Conservation (phyloP, 371 early-diverging fungal genomes). For the Syncephalastrum monosporum region DNA sequence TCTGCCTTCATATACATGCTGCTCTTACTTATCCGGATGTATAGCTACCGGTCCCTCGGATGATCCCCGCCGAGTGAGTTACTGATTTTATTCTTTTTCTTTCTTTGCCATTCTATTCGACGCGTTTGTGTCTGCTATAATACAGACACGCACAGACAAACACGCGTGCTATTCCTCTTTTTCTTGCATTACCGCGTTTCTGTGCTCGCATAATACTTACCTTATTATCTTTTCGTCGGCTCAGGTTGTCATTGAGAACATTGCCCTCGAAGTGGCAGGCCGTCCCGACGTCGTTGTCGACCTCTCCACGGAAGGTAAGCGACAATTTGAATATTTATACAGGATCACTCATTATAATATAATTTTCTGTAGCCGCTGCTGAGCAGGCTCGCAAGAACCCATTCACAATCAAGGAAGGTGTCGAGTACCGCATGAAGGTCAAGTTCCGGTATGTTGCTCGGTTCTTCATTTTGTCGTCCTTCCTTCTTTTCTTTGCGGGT, state of each 20-base stretch:
- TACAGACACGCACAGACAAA: no score
- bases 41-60: slow-evolving; percentile 48
- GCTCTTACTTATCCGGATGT: background rate
- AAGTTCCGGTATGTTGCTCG: slow-evolving; percentile 67
- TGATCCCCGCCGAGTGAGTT: slow-evolving; percentile 67
- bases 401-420: slow-evolving; percentile 94
- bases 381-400: slow-evolving; percentile 66
- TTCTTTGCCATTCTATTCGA: no score
- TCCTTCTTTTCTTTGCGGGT: slow-evolving; percentile 1
- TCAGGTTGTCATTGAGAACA: slow-evolving; percentile 71
- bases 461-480: slow-evolving; percentile 6
- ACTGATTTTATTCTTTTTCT: no score
- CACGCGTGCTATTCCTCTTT: slow-evolving; percentile 15
- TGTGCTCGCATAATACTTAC: background rate
- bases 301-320: slow-evolving; percentile 70
- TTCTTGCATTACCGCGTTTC: slow-evolving; percentile 9
- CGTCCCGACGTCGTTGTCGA: slow-evolving; percentile 85
- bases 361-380: slow-evolving; percentile 36
- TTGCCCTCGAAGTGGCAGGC: slow-evolving; percentile 83
- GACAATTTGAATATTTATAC: background rate
- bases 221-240: no score
- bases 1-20: background rate
- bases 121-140: no score
- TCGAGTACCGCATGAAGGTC: slow-evolving; percentile 91
- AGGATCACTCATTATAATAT: background rate